phyloP scores from a whole-genome alignment of 495 filamentous ascomycete species.

The Annulohypoxylon bovei region DNA sequence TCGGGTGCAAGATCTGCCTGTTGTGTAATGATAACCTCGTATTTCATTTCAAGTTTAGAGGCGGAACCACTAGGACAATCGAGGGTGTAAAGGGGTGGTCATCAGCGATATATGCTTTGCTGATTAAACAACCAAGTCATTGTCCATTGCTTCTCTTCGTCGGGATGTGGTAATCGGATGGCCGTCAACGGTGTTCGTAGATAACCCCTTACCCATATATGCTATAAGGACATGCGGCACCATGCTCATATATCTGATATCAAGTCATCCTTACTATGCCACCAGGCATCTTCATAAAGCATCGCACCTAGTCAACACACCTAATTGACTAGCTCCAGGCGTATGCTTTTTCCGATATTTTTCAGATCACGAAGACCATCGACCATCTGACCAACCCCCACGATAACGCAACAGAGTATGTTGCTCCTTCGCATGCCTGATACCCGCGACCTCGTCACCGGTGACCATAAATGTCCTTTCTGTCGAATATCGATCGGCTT shows the following conservation, averaged over 20 bases:
- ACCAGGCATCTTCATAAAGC: neutral
- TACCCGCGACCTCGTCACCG: neutral
- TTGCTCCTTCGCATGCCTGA: no score
- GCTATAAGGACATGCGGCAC: neutral
- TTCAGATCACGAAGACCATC: neutral
- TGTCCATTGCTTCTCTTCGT: neutral
- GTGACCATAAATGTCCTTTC: slow-evolving; percentile 31
- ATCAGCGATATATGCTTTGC: neutral
- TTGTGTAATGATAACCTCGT: neutral
- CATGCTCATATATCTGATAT: neutral
- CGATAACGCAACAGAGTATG: neutral
- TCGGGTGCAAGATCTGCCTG: neutral
- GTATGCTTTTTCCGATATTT: neutral
- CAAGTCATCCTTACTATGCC: neutral
- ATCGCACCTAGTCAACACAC: neutral
- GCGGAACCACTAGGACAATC: no score
- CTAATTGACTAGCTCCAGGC: neutral
- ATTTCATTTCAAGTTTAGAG: no score
- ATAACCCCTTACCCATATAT: neutral
- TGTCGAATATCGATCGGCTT: slow-evolving; percentile 35
- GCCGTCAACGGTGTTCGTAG: neutral
- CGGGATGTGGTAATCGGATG: neutral
- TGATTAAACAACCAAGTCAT: neutral
- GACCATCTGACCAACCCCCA: neutral
- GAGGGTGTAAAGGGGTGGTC: no score